phyloP scores from a whole-genome alignment of 306 rosid species.

The Prunus mume region DNA sequence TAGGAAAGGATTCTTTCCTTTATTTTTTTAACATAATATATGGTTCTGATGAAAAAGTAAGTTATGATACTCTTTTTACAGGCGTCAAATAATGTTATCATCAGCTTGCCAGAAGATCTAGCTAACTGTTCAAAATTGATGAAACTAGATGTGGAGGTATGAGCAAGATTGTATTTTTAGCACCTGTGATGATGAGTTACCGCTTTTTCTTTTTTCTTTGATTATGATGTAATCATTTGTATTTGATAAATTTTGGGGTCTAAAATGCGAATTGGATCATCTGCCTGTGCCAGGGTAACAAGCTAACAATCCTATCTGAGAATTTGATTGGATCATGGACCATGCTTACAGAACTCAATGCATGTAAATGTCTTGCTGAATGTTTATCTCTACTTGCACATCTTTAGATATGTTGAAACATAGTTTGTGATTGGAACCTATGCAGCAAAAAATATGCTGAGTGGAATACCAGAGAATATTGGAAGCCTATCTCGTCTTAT shows the following conservation, averaged over 20 bases:
- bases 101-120: conserved; percentile 76
- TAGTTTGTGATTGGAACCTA: conserved; percentile 17
- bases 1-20: not conserved
- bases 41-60: not conserved
- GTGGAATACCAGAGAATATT: conserved; percentile 63
- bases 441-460: conserved; percentile 83
- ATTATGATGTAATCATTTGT: conserved; percentile 3
- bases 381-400: conserved; percentile 16
- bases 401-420: conserved; percentile 18
- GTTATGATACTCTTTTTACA: conserved; percentile 37
- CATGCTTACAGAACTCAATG: conserved; percentile 80
- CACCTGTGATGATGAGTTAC: conserved; percentile 8
- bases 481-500: conserved; percentile 79
- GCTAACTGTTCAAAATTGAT: conserved; percentile 74
- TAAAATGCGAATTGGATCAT: conserved; percentile 9
- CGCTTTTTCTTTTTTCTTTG: conserved; percentile 1
- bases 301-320: conserved; percentile 56
- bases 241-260: conserved; percentile 16
- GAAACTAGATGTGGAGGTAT: conserved; percentile 89
- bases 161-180: conserved; percentile 20
- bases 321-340: conserved; percentile 75
- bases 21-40: not conserved
- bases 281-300: conserved; percentile 69
- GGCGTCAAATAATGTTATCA: conserved; percentile 76
- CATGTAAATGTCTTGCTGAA: conserved; percentile 44